phyloP scores from a whole-genome alignment of 306 rosid species.

The Cucurbita argyrosperma region DNA sequence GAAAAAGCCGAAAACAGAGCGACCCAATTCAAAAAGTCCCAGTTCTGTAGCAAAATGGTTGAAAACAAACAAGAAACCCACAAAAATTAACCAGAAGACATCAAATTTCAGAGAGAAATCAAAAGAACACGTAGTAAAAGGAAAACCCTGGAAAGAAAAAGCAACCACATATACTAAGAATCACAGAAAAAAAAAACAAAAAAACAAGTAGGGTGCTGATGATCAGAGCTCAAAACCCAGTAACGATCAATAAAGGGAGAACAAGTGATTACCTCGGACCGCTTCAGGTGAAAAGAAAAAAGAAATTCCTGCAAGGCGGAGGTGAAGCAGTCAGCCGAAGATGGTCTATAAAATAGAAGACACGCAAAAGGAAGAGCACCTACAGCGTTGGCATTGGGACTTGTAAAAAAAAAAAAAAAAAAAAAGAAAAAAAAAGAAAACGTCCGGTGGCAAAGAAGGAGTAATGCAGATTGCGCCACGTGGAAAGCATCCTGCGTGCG shows the following conservation, averaged over 20 bases:
- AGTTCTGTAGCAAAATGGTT: not conserved
- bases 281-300: not conserved
- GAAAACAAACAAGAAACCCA: not conserved
- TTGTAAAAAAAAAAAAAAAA: too few relatives aligned
- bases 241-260: not conserved
- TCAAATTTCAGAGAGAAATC: not conserved
- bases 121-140: not conserved
- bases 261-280: not conserved
- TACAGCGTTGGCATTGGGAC: too few relatives aligned
- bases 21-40: not conserved
- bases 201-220: not conserved
- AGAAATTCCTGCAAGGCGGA: not conserved
- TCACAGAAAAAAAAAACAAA: not conserved
- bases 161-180: not conserved
- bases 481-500: conserved; percentile 17
- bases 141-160: not conserved
- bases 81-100: not conserved
- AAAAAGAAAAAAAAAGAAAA: not conserved
- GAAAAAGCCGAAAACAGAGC: not conserved
- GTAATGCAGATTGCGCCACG: conserved; percentile 34
- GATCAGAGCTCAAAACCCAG: not conserved
- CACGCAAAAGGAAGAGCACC: not conserved
- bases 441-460: conserved; percentile 1
- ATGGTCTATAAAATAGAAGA: not conserved
- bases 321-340: not conserved